Conservation (phyloP, 2,329 filamentous ascomycete genomes). For the Penicillium griseofulvum region DNA sequence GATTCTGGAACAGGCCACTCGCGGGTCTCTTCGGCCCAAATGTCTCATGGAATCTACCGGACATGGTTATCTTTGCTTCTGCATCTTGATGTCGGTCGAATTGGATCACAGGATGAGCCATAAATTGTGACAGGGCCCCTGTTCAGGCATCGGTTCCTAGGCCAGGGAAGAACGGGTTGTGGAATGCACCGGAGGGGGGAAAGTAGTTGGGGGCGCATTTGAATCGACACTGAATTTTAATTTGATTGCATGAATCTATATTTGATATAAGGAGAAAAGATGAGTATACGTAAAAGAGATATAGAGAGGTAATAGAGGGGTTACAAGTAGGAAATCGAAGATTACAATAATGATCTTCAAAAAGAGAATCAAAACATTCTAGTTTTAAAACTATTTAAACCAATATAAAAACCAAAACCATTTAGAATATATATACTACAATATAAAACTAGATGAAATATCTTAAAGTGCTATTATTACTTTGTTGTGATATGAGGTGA, state of each 20-base stretch:
- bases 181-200: slow-evolving; percentile 24
- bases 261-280: neutral
- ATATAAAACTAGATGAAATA: neutral
- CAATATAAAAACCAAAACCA: neutral
- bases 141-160: slow-evolving; percentile 21
- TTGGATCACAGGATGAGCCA: slow-evolving; percentile 20
- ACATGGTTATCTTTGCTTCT: slow-evolving; percentile 21
- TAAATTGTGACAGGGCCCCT: slow-evolving; percentile 19
- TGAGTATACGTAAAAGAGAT: neutral
- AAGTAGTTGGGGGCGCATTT: slow-evolving; percentile 8
- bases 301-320: neutral
- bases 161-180: slow-evolving; percentile 15
- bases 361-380: neutral
- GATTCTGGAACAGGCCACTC: slow-evolving; percentile 29
- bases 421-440: neutral
- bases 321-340: neutral
- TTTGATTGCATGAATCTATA: neutral
- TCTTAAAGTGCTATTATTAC: slow-evolving; percentile 7
- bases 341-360: too few species aligned
- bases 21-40: slow-evolving; percentile 25
- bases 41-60: slow-evolving; percentile 26
- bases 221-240: slow-evolving; percentile 4
- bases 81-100: slow-evolving; percentile 18
- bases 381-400: neutral
- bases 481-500: slow-evolving; percentile 25